Evolutionary conservation across 371 early-diverging fungal genomes (phyloP), one percentile per base, ranked within the genome.

Genomic region (Mucor plumbeus): DNA sequence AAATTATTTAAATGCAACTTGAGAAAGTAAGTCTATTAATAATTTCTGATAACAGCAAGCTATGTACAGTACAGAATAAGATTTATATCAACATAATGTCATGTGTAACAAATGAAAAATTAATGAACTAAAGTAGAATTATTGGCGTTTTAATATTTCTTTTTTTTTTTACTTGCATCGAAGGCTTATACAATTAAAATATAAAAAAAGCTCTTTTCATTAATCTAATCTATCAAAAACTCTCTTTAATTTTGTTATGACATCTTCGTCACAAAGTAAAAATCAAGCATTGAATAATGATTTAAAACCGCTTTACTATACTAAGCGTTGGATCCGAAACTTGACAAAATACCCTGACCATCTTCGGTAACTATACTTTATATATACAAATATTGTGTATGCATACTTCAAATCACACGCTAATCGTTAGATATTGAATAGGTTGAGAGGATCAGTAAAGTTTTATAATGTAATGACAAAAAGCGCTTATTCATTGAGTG

Each of bases 361-460:
- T 26, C 72, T 75, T 38, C 65, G 75, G 75, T 67, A 68, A 55
- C 11, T 33, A 34, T 19, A n/a, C 11, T 3, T 21, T 19, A 38
- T 50, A 44, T 31, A 38, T 19, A 11, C 11, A 40, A 43, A 21
- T 50, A 8, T 50, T 50, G 21, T 14, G 10, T 5, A 5, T 5
- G 9, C 53, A 31, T 31, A 53, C 53, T 5, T 38, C 38, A 38
- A 4, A 7, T 53, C 53, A 53, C 53, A 67, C 41, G 15, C 4
- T n/a, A 56, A 9, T 4, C 34, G 11, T 33, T 57, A 56, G 7
- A 43, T 40, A 26, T 41, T 34, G 55, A 33, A 11, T 61, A 77
- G 78, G 36, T 65, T 74, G 67, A 67, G 44, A 66, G 78, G 78
- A 59, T 77, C 78, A 11, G 78, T 77, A 77, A 70, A 47, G 35